Conservation (phyloP, 768 basidiomycete genomes). For the Leccinellum luteum region DNA sequence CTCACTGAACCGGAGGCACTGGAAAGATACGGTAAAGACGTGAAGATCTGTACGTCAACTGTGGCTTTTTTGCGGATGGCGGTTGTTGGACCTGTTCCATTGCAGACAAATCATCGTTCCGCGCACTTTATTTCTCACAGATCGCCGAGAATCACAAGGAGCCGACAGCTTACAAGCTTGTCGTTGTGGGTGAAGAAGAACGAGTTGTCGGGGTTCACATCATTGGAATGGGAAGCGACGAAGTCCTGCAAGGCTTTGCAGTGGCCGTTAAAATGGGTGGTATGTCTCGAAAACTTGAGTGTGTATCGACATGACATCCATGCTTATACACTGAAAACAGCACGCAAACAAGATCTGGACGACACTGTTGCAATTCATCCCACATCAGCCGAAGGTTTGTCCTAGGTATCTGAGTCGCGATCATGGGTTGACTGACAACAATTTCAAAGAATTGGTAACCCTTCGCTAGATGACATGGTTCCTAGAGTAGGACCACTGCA, state of each 20-base stretch:
- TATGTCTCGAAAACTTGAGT: conserved; percentile 24
- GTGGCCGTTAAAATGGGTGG: conserved; percentile 98
- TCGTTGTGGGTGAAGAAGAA: conserved; percentile 85
- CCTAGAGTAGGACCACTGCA: background rate
- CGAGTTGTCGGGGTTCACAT: conserved; percentile 96
- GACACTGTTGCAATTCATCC: conserved; percentile 92
- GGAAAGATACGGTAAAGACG: conserved; percentile 79
- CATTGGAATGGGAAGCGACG: conserved; percentile 89
- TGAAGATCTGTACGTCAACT: conserved; percentile 81
- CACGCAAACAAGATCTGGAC: conserved; percentile 79
- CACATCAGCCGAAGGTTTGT: conserved; percentile 76
- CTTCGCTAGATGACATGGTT: conserved; percentile 37
- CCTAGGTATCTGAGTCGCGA: background rate
- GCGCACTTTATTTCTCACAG: conserved; percentile 90
- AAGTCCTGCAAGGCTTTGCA: conserved; percentile 92
- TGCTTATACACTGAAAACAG: conserved; percentile 30
- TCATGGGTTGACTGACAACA: conserved; percentile 15
- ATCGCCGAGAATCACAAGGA: conserved; percentile 88
- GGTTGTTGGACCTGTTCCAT: background rate
- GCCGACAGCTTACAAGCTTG: conserved; percentile 90
- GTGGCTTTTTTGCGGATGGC: background rate
- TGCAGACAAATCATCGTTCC: conserved; percentile 76
- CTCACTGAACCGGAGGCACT: conserved; percentile 90
- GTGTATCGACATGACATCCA: background rate
- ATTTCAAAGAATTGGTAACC: conserved; percentile 51